phyloP scores from a whole-genome alignment of 768 basidiomycete genomes.

The Russula brevipes region DNA sequence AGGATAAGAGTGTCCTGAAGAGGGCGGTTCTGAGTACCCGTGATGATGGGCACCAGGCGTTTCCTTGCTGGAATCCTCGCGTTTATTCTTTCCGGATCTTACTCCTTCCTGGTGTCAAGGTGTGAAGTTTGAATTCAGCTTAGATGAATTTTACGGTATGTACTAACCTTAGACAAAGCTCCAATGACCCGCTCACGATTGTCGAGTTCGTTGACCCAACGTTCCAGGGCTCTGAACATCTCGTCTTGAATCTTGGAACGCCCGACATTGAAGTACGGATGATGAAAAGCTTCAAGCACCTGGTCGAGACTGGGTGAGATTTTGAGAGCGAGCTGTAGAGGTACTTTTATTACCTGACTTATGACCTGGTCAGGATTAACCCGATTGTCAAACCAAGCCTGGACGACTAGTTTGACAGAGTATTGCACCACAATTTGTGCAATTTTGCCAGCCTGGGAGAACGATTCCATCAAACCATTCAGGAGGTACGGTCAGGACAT shows the following conservation, averaged over 20 bases:
- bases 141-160: neutral
- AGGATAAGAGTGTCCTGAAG: neutral
- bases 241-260: constrained; percentile 49
- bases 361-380: constrained; percentile 43
- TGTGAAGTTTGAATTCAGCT: neutral
- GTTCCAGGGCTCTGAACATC: constrained; percentile 54
- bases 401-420: constrained; percentile 53
- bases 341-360: constrained; percentile 35
- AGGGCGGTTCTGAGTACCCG: neutral
- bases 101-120: constrained; percentile 5
- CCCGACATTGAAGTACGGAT: constrained; percentile 58
- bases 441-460: constrained; percentile 52
- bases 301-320: constrained; percentile 5
- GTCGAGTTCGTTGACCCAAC: constrained; percentile 49
- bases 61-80: too few relatives aligned
- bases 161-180: constrained; percentile 48
- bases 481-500: neutral
- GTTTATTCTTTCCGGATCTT: neutral
- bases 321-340: neutral
- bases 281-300: constrained; percentile 65
- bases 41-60: too few relatives aligned
- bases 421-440: constrained; percentile 63
- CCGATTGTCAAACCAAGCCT: constrained; percentile 49
- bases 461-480: neutral
- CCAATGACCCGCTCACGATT: constrained; percentile 43